Percentiles rank a stretch among this genome's conserved stretches.
Conservation (phyloP, 257 asterid genomes). For the Primulina tabacum region DNA sequence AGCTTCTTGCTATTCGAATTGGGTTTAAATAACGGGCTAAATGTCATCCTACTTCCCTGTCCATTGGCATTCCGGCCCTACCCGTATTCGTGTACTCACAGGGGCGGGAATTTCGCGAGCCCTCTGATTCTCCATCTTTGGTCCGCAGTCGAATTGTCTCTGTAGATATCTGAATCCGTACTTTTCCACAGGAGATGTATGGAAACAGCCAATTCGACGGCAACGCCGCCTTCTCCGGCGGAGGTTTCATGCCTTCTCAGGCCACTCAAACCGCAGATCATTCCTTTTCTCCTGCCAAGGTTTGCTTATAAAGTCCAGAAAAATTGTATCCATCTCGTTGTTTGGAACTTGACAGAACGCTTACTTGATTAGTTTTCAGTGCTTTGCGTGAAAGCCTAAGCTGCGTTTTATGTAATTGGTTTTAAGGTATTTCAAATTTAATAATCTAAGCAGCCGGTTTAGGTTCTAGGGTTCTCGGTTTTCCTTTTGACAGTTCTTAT, state of each 20-base stretch:
- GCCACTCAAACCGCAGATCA: conserved; percentile 71
- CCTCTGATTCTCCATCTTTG: not conserved
- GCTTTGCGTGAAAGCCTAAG: conserved; percentile 31
- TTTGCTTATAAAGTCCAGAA: conserved; percentile 9
- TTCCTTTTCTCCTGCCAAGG: conserved; percentile 65
- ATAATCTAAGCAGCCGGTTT: not conserved
- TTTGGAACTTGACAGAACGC: not conserved
- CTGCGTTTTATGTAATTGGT: not conserved
- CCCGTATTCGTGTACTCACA: no score
- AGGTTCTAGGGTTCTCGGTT: not conserved
- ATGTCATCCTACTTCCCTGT: no score
- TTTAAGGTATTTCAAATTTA: not conserved
- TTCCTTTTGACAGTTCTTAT: not conserved
- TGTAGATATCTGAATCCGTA: not conserved
- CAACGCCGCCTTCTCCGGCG: conserved; percentile 48
- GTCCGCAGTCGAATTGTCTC: no score
- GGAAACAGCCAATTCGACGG: conserved; percentile 27
- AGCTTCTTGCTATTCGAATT: no score
- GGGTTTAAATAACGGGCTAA: no score
- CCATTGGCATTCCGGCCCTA: no score
- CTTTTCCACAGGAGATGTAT: conserved; percentile 38
- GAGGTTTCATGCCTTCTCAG: conserved; percentile 97
- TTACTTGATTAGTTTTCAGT: not conserved
- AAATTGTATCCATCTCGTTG: not conserved
- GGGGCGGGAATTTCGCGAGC: no score